phyloP scores from a whole-genome alignment of 2,329 filamentous ascomycete genomes.

The Tricladium varicosporioides region DNA sequence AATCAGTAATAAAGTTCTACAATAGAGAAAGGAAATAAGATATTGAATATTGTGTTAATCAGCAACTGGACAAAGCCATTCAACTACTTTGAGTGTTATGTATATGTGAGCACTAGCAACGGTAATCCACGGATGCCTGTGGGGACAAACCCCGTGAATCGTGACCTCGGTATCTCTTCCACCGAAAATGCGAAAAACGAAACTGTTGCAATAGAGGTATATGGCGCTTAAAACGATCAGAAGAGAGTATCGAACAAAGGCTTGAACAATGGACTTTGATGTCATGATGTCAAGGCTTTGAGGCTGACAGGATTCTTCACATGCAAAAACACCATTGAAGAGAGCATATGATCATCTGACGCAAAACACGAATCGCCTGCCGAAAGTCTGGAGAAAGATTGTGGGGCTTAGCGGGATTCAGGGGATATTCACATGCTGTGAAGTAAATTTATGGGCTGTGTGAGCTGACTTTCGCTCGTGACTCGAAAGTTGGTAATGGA shows the following conservation, averaged over 20 bases:
- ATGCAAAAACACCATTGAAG: neutral
- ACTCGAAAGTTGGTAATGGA: neutral
- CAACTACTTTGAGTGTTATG: no score
- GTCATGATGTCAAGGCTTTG: neutral
- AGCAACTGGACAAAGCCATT: no score
- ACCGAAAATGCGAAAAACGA: neutral
- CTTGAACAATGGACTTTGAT: neutral
- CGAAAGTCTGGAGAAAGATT: slow-evolving; percentile 1
- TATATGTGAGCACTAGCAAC: no score
- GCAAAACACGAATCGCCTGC: neutral
- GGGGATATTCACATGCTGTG: neutral
- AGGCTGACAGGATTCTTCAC: neutral
- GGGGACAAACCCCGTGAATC: no score
- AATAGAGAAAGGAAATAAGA: no score
- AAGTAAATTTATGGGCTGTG: neutral
- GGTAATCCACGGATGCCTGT: no score
- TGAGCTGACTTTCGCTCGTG: neutral
- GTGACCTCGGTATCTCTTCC: neutral
- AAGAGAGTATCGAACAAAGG: no score
- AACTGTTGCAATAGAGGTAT: neutral
- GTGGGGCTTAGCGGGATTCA: neutral
- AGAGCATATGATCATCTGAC: neutral
- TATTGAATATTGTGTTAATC: no score
- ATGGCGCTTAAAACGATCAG: no score
- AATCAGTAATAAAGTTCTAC: no score